Evolutionary conservation across 805 yeast genomes (phyloP).

Genomic region (Schizosaccharomyces japonicus): DNA sequence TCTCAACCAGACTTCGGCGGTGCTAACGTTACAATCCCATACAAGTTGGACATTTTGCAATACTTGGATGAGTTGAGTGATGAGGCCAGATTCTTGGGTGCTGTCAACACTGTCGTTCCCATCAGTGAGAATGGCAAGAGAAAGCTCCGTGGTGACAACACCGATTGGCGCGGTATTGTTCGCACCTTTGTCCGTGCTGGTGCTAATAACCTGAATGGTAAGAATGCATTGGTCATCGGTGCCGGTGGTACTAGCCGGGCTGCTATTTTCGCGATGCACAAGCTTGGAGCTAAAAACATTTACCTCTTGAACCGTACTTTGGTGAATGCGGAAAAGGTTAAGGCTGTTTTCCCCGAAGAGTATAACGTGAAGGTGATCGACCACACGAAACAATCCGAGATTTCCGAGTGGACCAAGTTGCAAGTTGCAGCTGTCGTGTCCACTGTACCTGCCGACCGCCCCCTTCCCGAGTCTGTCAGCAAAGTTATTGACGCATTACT

Average conservation of each 20-base stretch:
- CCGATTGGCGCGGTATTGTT: slow-evolving; percentile 82
- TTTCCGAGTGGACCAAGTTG: background rate
- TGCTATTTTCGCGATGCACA: slow-evolving; percentile 62
- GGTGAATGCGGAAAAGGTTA: slow-evolving; percentile 36
- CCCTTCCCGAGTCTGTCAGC: background rate
- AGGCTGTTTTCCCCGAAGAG: slow-evolving; percentile 30
- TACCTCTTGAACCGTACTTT: slow-evolving; percentile 63
- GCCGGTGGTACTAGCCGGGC: slow-evolving; percentile 97
- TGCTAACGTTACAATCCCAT: slow-evolving; percentile 83
- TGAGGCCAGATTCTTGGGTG: slow-evolving; percentile 71
- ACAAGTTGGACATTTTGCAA: slow-evolving; percentile 58
- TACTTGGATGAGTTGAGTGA: slow-evolving; percentile 40
- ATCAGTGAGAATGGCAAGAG: slow-evolving; percentile 13
- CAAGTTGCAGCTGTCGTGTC: slow-evolving; percentile 1
- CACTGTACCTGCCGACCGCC: background rate
- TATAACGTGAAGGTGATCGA: slow-evolving; percentile 6
- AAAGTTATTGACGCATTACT: slow-evolving; percentile 4
- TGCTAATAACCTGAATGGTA: slow-evolving; percentile 21
- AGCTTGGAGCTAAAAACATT: slow-evolving; percentile 54
- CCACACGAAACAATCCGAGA: slow-evolving; percentile 3
- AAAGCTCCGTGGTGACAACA: slow-evolving; percentile 44
- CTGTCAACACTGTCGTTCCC: slow-evolving; percentile 68
- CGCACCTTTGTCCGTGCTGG: slow-evolving; percentile 32
- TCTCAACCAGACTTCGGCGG: slow-evolving; percentile 43
- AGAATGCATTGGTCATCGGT: slow-evolving; percentile 89